These are phyloP conservation scores for Penicillium coffeae DNA, from an alignment of 495 filamentous ascomycete species.

Conservation along the genomic window DNA sequence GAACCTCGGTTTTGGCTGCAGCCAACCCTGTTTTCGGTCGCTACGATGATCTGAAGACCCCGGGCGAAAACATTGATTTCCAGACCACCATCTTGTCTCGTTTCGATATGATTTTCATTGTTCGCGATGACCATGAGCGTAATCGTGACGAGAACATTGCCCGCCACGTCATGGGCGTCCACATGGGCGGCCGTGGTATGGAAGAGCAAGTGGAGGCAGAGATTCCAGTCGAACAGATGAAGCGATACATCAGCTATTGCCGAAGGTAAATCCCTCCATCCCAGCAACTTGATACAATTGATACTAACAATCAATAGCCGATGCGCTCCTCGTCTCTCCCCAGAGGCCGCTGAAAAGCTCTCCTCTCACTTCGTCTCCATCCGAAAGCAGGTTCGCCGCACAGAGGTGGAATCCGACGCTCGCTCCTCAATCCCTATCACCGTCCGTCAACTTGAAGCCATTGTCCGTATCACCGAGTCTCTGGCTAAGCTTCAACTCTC, in stretches of 20 bases:
- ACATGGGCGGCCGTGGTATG: slow-evolving; percentile 84
- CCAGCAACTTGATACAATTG: not conserved
- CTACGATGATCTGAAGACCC: slow-evolving; percentile 96
- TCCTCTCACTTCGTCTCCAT: slow-evolving; percentile 97
- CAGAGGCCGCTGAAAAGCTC: slow-evolving; percentile 92
- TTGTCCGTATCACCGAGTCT: slow-evolving; percentile 94
- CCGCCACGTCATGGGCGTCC: slow-evolving; percentile 94
- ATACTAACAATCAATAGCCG: slow-evolving; percentile 57
- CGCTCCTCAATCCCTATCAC: slow-evolving; percentile 96
- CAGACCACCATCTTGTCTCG: slow-evolving; percentile 97
- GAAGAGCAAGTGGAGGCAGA: slow-evolving; percentile 83
- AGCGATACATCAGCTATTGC: slow-evolving; percentile 96
- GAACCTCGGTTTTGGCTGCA: slow-evolving; percentile 92
- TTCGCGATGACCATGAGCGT: slow-evolving; percentile 90
- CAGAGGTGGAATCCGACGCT: slow-evolving; percentile 79
- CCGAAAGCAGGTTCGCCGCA: slow-evolving; percentile 86
- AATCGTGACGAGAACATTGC: slow-evolving; percentile 90
- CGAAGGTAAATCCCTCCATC: slow-evolving; percentile 63
- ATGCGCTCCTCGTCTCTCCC: slow-evolving; percentile 87
- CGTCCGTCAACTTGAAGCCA: slow-evolving; percentile 92
- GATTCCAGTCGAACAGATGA: slow-evolving; percentile 93
- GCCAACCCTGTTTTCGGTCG: slow-evolving; percentile 97
- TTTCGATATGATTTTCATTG: slow-evolving; percentile 99
- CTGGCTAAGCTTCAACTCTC: slow-evolving; percentile 87
- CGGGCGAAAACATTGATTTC: slow-evolving; percentile 99